Percentiles rank a stretch among this genome's conserved stretches.
Evolutionary conservation across 1,284 basidiomycete genomes (phyloP).

Genomic region (Retiboletus flavoniger): DNA sequence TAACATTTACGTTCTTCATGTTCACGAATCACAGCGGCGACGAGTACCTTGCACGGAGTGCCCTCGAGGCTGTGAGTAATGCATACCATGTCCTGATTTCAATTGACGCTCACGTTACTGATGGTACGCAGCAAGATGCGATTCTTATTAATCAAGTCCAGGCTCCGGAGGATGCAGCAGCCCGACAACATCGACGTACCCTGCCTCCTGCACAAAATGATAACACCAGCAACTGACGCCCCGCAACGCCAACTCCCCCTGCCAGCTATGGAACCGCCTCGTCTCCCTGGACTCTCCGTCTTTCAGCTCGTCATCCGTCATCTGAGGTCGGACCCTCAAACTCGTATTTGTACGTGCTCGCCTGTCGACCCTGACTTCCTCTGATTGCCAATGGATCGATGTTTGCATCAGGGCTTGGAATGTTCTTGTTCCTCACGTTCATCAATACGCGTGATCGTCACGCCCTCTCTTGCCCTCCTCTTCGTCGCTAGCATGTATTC

Average conservation of each 20-base stretch:
- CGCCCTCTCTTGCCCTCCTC: constrained; percentile 67
- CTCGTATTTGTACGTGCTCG: constrained; percentile 58
- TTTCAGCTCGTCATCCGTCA: constrained; percentile 54
- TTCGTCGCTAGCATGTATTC: constrained; percentile 74
- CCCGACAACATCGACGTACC: constrained; percentile 24
- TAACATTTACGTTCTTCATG: constrained; percentile 72
- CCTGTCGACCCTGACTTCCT: not conserved
- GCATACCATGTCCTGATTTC: not conserved
- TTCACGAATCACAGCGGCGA: constrained; percentile 68
- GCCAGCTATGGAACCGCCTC: constrained; percentile 17
- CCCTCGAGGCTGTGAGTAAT: constrained; percentile 66
- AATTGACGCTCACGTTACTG: not conserved
- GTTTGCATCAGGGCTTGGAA: constrained; percentile 54
- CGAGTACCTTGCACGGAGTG: constrained; percentile 57
- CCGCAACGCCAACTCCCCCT: constrained; percentile 20
- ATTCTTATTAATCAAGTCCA: constrained; percentile 80
- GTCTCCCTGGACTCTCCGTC: constrained; percentile 37
- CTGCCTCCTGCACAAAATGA: constrained; percentile 8
- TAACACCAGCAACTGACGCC: not conserved
- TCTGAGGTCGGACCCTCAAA: constrained; percentile 66
- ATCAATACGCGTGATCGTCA: constrained; percentile 72
- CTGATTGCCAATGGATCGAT: not conserved
- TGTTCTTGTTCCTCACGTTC: constrained; percentile 66
- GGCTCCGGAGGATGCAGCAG: constrained; percentile 64
- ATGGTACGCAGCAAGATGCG: constrained; percentile 69